Base-by-base conservation (phyloP, 2,329 filamentous ascomycete genomes). In the Apiospora saccharicola region DNA sequence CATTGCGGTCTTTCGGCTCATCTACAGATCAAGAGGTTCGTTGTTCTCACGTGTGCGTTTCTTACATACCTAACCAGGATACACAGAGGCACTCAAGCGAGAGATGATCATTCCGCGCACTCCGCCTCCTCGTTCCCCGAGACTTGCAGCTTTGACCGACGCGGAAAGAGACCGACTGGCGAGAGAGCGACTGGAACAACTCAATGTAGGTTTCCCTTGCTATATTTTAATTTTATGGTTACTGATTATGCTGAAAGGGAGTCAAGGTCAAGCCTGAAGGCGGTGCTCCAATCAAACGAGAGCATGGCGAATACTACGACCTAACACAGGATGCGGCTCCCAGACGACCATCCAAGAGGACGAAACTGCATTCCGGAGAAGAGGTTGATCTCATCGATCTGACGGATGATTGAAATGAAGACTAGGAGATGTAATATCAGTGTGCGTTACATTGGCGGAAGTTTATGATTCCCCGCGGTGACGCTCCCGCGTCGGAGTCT, bases 21-120 rank as follows among this genome's bases (percentile, higher is more conserved):
- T 78, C 8, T 83, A 83, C 61, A 75, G 81, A 43, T 82, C 81
- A 4, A 76, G 73, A 74, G 78, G 79, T 79, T 49, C n/a, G 75
- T 75, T 69, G n/a, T 14, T 46, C 47, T 16, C 7, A 12, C 14
- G 30, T 0, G n/a, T 14, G 16, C 10, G 41, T 47, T 24, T 70
- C 13, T 37, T 22, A 1, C 5, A 51, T 1, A 12, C 16, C 7
- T 19, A 5, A 67, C 24, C 70, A 13, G 73, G 47, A 16, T 68
- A 19, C 12, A 13, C 43, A 83, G 80, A 78, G 10, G 80, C 79
- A 3, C 75, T 83, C 1, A 78, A 79, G 69, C 73, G 77, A 1
- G 77, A 81, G 67, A 64, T 79, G 34, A 76, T 83, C 44, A 77
- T 83, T 53, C 78, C 78, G 19, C 76, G 76, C 4, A 77, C 75